Base-by-base conservation (phyloP, 371 early-diverging fungal species). In the Apophysomyces sp. region DNA sequence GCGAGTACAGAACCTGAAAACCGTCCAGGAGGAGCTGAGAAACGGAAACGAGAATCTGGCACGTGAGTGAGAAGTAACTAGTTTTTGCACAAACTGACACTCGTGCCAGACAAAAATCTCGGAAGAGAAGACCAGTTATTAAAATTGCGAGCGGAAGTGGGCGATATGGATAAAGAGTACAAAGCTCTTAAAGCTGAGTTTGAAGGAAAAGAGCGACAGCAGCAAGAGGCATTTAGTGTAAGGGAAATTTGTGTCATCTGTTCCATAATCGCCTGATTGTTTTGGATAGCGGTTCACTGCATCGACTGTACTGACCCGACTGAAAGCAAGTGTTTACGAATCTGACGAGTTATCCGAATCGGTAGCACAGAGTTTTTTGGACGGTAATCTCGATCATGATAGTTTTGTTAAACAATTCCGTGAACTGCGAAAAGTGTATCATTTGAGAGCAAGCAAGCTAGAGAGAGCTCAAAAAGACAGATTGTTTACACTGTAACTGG, bases 291-390 rank as follows among this genome's bases (percentile, higher is more conserved):
- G 86, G 13, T 84, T 86, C 44, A 80, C 82, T n/a, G 73, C 82
- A 29, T 68, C 83, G n/a, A 83, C 82, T 12, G 73, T 86, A 3
- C 73, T 83, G 24, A 79, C 85, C 6, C 71, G 81, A 58, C 63
- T 86, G 6, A 81, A 83, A 32, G 78, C 83, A 18, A 76, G 82
- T 49, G 77, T 78, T n/a, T 71, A 81, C 52, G 86, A 86, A 59
- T 84, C 81, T 4, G 86, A 86, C 34, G 86, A 86, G 16, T 54
- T 86, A 64, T 86, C 86, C 18, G 86, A 86, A 58, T 82, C 83
- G 2, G 74, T 86, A 1, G 81, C 82, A 11, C 85, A 84, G 49
- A 81, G 82, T 24, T 86, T 83, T 60, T 62, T 84, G 73, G 86
- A 86, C 39, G 85, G 85, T 37, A 83, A 78, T 40, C 44, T 86